Conservation (phyloP, 2,329 filamentous ascomycete species). For the Talaromyces sp. region DNA sequence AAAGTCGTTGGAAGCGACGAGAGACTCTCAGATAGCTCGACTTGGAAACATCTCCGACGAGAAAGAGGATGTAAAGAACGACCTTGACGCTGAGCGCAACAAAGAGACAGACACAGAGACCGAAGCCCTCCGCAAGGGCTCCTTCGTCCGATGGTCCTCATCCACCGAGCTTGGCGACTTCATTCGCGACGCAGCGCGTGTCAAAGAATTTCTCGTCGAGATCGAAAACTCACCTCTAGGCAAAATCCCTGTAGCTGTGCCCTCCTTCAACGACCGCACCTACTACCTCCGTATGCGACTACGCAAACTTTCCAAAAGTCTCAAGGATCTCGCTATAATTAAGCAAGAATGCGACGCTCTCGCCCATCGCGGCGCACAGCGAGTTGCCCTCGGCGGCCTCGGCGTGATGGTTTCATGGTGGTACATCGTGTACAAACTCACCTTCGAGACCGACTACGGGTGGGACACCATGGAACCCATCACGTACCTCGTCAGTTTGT, state of each 20-base stretch:
- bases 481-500: conserved; percentile 82
- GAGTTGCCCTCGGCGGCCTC: conserved; percentile 77
- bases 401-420: conserved; percentile 72
- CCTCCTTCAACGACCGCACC: conserved; percentile 85
- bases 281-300: conserved; percentile 78
- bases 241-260: conserved; percentile 70
- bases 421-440: conserved; percentile 69
- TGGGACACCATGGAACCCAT: conserved; percentile 92
- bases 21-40: conserved; percentile 37
- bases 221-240: conserved; percentile 68
- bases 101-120: conserved; percentile 38
- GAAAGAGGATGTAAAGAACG: neutral
- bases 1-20: neutral
- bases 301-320: conserved; percentile 65
- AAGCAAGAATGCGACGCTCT: conserved; percentile 78
- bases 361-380: conserved; percentile 73
- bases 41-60: conserved; percentile 13
- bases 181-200: conserved; percentile 81
- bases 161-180: conserved; percentile 93
- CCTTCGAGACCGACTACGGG: conserved; percentile 69
- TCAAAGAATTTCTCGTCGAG: conserved; percentile 77
- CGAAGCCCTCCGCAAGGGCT: conserved; percentile 39
- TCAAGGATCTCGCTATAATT: conserved; percentile 66
- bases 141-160: conserved; percentile 82
- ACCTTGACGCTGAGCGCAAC: conserved; percentile 18